Evolutionary conservation across 2,329 filamentous ascomycete species (phyloP), one percentile per base, ranked within the genome.

Genomic region (Colletotrichum karsti): DNA sequence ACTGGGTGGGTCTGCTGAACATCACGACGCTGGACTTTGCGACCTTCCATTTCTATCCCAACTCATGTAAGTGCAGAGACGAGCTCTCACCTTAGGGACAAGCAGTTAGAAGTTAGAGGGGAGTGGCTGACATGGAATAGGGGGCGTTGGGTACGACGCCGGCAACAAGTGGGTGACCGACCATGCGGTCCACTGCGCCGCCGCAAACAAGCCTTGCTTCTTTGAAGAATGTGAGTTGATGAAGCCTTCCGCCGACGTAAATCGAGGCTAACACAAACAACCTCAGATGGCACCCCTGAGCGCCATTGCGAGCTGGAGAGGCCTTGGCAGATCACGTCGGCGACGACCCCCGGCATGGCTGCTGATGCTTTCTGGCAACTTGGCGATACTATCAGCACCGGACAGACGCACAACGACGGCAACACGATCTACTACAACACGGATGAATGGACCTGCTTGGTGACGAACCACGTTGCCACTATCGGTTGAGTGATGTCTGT

Each of bases 21-120:
- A 85, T 89, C 54, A 74, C 80, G 7, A 86, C 84, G 18, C 80
- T 89, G 10, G 87, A 88, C 72, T 89, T 77, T 71, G 75, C 72
- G n/a, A 76, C 74, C 6, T 75, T 76, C 70, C 76, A 77, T 39
- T 67, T 77, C 50, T 77, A 77, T 44, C 75, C 75, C 8, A 71
- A 74, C 28, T 72, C 72, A 58, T 77, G 76, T 75, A 35, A 72
- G 75, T 72, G 28, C 30, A 3, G 30, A 0, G 12, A 13, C 0
- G 0, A 22, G 9, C 28, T 12, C 3, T 0, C 50, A 22, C 46
- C 30, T n/a, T n/a, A n/a, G n/a, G n/a, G n/a, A n/a, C n/a, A n/a
- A n/a, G n/a, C 5, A 42, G 12, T 42, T 5, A 15, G n/a, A 5
- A 7, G 8, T 37, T 6, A 1, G 9, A 26, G 33, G n/a, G 26